Evolutionary conservation across 495 filamentous ascomycete species (phyloP).

Genomic region (Cercophora scortea): DNA sequence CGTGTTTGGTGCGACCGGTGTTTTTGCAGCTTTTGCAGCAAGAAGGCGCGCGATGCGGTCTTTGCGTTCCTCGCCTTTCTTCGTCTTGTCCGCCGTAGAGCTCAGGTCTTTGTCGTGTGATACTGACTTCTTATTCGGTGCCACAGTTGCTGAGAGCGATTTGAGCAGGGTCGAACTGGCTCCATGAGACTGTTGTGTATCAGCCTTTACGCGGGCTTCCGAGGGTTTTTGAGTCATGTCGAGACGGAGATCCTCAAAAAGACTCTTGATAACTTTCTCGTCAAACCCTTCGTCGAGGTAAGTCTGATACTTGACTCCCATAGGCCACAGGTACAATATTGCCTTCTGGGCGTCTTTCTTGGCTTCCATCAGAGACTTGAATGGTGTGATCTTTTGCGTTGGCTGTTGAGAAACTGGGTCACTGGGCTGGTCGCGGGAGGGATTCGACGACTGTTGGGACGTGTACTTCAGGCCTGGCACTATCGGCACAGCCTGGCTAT

Average conservation of each 20-base stretch:
- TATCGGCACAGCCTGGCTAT: not conserved
- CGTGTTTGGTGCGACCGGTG: slow-evolving; percentile 3
- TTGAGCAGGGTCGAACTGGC: too few relatives aligned
- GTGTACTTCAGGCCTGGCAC: slow-evolving; percentile 3
- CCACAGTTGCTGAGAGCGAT: too few relatives aligned
- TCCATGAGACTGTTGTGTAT: too few relatives aligned
- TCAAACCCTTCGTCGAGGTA: slow-evolving; percentile 69
- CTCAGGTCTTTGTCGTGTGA: slow-evolving; percentile 1
- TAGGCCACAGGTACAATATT: slow-evolving; percentile 52
- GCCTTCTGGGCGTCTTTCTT: slow-evolving; percentile 63
- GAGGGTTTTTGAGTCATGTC: slow-evolving; percentile 20
- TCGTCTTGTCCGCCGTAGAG: slow-evolving; percentile 15
- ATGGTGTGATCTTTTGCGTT: not conserved
- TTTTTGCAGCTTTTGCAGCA: slow-evolving; percentile 45
- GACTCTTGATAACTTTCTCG: slow-evolving; percentile 46
- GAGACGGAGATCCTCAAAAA: slow-evolving; percentile 62
- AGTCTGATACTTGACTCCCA: slow-evolving; percentile 58
- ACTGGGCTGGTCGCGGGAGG: not conserved
- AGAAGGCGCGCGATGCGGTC: slow-evolving; percentile 68
- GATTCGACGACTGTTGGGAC: not conserved
- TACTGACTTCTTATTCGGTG: not conserved
- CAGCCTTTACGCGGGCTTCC: too few relatives aligned
- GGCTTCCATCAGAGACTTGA: slow-evolving; percentile 37
- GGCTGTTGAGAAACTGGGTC: not conserved
- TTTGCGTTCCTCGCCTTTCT: slow-evolving; percentile 60